Evolutionary conservation across 148 eudicot species (phyloP).

Genomic region (Fallopia convolvulus): DNA sequence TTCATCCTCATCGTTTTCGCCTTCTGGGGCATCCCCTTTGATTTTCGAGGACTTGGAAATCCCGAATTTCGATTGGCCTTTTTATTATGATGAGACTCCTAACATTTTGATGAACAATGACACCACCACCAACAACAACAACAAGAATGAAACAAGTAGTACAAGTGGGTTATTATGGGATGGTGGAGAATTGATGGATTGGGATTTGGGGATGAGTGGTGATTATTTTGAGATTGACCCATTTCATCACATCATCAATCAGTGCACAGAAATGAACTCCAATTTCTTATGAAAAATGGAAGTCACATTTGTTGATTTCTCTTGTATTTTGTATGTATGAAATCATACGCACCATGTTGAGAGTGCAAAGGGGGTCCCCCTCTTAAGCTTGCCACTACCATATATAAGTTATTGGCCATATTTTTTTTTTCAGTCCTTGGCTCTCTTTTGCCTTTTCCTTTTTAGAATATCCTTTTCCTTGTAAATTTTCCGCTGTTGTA

Average conservation of each 20-base stretch:
- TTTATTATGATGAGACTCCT: neutral
- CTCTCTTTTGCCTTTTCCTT: neutral
- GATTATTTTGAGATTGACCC: conserved; percentile 4
- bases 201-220: neutral
- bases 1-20: conserved; percentile 7
- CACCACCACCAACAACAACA: neutral
- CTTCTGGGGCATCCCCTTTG: conserved; percentile 7
- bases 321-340: neutral
- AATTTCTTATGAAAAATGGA: neutral
- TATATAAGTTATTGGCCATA: conserved; percentile 5
- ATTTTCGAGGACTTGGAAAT: conserved; percentile 24
- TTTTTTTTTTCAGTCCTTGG: neutral
- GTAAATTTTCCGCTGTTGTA: neutral
- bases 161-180: neutral
- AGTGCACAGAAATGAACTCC: neutral
- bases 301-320: neutral
- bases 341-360: neutral
- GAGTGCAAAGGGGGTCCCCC: neutral
- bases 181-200: neutral
- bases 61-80: conserved; percentile 27
- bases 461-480: neutral
- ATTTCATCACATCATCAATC: neutral
- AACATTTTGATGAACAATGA: neutral
- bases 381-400: neutral
- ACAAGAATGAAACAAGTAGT: neutral